Conservation (phyloP, 2,329 filamentous ascomycete species). For the Neurospora crassa region DNA sequence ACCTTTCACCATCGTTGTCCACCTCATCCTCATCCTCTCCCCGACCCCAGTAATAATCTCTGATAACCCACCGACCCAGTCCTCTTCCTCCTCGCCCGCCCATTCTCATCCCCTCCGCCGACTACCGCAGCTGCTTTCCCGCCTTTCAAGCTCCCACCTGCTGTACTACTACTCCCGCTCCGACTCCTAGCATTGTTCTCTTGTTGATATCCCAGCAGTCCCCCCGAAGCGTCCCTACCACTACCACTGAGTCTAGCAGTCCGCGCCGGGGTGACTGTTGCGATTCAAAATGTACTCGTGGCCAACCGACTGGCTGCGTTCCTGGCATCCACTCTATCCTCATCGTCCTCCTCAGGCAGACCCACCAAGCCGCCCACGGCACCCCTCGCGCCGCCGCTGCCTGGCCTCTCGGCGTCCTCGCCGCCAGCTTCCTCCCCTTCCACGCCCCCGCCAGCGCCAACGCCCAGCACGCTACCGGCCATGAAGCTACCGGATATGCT, state of each 20-base stretch:
- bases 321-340: slow-evolving; percentile 87
- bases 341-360: slow-evolving; percentile 72
- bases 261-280: background rate
- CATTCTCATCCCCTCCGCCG: background rate
- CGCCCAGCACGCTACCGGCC: slow-evolving; percentile 28
- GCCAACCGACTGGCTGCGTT: slow-evolving; percentile 92
- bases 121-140: background rate
- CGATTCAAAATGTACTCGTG: slow-evolving; percentile 77
- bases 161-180: background rate
- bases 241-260: background rate
- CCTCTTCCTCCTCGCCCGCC: background rate
- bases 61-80: background rate
- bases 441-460: slow-evolving; percentile 47
- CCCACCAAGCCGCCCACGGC: slow-evolving; percentile 39
- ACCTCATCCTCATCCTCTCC: background rate
- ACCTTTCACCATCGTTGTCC: background rate
- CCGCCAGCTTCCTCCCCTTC: slow-evolving; percentile 38
- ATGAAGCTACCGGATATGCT: slow-evolving; percentile 67
- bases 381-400: slow-evolving; percentile 29
- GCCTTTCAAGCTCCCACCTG: background rate
- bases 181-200: background rate
- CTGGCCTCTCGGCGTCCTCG: slow-evolving; percentile 26
- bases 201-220: background rate
- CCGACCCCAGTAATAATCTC: background rate
- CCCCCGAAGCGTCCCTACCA: background rate